Evolutionary conservation across 495 filamentous ascomycete species (phyloP), one percentile per base, ranked within the genome.

Genomic region (Tuber aestivum): DNA sequence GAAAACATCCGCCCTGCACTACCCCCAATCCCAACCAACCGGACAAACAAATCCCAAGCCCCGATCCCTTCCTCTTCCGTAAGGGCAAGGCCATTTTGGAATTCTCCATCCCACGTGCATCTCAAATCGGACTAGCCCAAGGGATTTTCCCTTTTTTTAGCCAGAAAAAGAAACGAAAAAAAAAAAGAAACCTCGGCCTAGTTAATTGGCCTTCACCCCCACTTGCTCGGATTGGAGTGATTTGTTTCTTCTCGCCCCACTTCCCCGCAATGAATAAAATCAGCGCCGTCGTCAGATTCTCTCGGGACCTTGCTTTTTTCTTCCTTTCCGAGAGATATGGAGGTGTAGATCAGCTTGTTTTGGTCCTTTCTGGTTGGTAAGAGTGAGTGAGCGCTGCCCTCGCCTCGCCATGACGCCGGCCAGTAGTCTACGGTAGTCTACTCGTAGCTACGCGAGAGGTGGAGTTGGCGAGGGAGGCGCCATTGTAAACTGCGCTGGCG

Each of bases 251-350:
- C 35, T 65, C 56, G 27, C 16, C 32, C 50, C 50, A 9, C 50
- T 61, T 32, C 50, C 56, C 56, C 56, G 56, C 56, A 65, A 65
- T 65, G 56, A 65, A 35, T 35, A 65, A 65, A 65, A 65, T 65
- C 56, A 65, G 35, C 20, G 27, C 56, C 35, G 56, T 65, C 56
- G 27, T 35, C 56, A 65, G 56, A 35, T 65, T 65, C 56, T 32
- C 56, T 35, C 56, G 27, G 27, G 27, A 20, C 56, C 18, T 65
- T 65, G 56, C 56, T 65, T 65, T 35, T 65, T 65, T 65, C 27
- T 16, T 48, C n/a, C n/a, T n/a, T n/a, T 20, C 12, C 6, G 50
- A 27, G 23, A 3, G 5, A 27, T 65, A 32, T 65, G 56, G 56
- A 32, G 56, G 32, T 65, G 27, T 65, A 27, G 56, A 32, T 35